Conservation (phyloP, 768 basidiomycete species). For the Guyanaporus albipodus region DNA sequence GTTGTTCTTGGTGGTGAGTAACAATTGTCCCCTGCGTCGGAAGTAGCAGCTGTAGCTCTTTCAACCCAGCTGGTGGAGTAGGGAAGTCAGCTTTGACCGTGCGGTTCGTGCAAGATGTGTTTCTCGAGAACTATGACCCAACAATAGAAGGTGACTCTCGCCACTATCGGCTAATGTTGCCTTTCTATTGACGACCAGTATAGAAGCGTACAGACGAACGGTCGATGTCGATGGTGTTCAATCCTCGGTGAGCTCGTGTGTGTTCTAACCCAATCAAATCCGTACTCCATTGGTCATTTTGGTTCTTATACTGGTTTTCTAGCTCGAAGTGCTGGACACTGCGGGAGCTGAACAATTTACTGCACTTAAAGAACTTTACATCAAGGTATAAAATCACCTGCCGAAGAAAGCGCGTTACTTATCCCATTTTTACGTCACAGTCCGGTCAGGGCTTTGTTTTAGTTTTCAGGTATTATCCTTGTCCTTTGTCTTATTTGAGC, state of each 20-base stretch:
- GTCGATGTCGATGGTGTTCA: slow-evolving; percentile 63
- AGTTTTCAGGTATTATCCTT: slow-evolving; percentile 62
- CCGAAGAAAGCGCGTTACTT: not conserved
- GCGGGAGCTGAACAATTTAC: slow-evolving; percentile 86
- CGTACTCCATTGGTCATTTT: not conserved
- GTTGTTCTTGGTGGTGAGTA: slow-evolving; percentile 76
- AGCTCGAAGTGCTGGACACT: slow-evolving; percentile 82
- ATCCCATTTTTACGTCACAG: slow-evolving; percentile 30
- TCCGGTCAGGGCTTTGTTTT: slow-evolving; percentile 75
- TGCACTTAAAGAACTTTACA: slow-evolving; percentile 76
- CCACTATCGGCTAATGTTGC: not conserved
- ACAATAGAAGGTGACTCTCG: slow-evolving; percentile 69
- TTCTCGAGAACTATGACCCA: slow-evolving; percentile 76
- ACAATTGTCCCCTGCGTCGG: not conserved
- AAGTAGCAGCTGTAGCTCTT: slow-evolving; percentile 1
- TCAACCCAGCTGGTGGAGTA: slow-evolving; percentile 69
- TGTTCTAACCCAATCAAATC: slow-evolving; percentile 10
- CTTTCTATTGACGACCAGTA: slow-evolving; percentile 7
- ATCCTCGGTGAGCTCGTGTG: slow-evolving; percentile 47
- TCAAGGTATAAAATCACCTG: slow-evolving; percentile 48
- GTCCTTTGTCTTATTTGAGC: not conserved
- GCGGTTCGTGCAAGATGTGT: slow-evolving; percentile 68
- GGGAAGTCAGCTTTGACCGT: slow-evolving; percentile 86
- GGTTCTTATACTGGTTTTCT: slow-evolving; percentile 12
- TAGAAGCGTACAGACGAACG: slow-evolving; percentile 69